These are phyloP conservation scores for Sphaerulina populicola DNA, from an alignment of 2,329 filamentous ascomycete genomes.

Conservation along the genomic window DNA sequence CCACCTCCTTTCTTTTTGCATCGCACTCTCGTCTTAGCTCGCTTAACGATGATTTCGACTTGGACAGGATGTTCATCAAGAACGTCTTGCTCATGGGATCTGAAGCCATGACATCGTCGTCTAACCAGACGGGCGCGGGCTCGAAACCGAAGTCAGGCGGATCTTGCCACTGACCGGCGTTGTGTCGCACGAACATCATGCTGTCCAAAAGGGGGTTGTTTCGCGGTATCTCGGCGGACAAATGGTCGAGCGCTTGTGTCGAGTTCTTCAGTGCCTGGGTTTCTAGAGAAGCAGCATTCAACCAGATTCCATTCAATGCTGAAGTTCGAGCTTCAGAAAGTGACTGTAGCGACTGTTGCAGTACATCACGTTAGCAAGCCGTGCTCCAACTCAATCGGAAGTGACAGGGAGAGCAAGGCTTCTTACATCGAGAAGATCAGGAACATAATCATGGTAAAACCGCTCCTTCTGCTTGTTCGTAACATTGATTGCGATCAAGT, in stretches of 20 bases:
- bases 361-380: slow-evolving; percentile 4
- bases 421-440: slow-evolving; percentile 78
- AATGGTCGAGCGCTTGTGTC: slow-evolving; percentile 60
- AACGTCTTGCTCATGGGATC: slow-evolving; percentile 86
- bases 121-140: slow-evolving; percentile 93
- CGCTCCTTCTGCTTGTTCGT: slow-evolving; percentile 96
- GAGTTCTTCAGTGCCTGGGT: slow-evolving; percentile 68
- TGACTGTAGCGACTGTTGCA: slow-evolving; percentile 64
- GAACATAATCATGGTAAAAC: slow-evolving; percentile 95
- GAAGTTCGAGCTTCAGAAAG: slow-evolving; percentile 79
- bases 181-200: slow-evolving; percentile 96
- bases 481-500: slow-evolving; percentile 89
- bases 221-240: slow-evolving; percentile 71
- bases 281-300: slow-evolving; percentile 69
- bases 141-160: slow-evolving; percentile 81
- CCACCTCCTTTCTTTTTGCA: slow-evolving; percentile 76
- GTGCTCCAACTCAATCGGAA: background rate
- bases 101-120: slow-evolving; percentile 75
- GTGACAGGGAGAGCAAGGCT: background rate
- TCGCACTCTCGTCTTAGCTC: slow-evolving; percentile 77
- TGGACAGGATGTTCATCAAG: slow-evolving; percentile 80
- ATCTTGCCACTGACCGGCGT: slow-evolving; percentile 70
- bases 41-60: slow-evolving; percentile 75
- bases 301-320: slow-evolving; percentile 81
- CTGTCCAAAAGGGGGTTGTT: slow-evolving; percentile 87